phyloP scores from a whole-genome alignment of 345 rosid genomes.

The Hirschfeldia incana region DNA sequence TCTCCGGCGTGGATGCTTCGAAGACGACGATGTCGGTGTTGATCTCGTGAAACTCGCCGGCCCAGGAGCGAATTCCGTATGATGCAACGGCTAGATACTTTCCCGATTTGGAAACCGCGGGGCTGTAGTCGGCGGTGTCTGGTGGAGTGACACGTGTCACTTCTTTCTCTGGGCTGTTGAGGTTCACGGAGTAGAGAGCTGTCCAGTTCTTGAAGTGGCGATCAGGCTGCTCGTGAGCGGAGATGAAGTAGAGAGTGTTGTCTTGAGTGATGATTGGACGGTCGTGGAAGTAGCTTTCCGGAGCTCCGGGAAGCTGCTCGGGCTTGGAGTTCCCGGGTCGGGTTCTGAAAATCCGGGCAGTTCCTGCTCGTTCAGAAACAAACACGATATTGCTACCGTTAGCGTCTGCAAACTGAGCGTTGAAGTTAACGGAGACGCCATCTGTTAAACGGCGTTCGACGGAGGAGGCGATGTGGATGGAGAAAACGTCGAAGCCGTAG shows the following conservation, averaged over 20 bases:
- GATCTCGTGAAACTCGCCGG: conserved; percentile 74
- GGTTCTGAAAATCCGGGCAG: conserved; percentile 48
- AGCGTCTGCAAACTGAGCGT: conserved; percentile 58
- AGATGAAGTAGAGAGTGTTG: conserved; percentile 62
- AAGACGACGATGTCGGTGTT: conserved; percentile 69
- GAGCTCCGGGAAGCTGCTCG: conserved; percentile 49
- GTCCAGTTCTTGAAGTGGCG: conserved; percentile 65
- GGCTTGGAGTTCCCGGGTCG: conserved; percentile 42
- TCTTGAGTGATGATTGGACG: conserved; percentile 52
- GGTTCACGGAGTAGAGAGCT: conserved; percentile 52
- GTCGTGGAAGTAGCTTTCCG: conserved; percentile 77
- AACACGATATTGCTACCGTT: conserved; percentile 45
- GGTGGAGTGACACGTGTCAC: conserved; percentile 62
- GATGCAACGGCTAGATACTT: conserved; percentile 70
- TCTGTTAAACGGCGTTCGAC: conserved; percentile 58
- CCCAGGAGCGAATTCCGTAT: conserved; percentile 72
- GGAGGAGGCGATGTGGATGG: conserved; percentile 43
- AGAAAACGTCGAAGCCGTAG: conserved; percentile 81
- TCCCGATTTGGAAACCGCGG: conserved; percentile 62
- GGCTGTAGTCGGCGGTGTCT: conserved; percentile 67
- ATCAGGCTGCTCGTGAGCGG: conserved; percentile 72
- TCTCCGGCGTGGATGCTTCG: conserved; percentile 46
- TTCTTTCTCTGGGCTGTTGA: not conserved
- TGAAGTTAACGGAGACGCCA: conserved; percentile 70
- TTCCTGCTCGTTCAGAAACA: conserved; percentile 69